Evolutionary conservation across 495 filamentous ascomycete species (phyloP).

Genomic region (Penicillium coffeae): DNA sequence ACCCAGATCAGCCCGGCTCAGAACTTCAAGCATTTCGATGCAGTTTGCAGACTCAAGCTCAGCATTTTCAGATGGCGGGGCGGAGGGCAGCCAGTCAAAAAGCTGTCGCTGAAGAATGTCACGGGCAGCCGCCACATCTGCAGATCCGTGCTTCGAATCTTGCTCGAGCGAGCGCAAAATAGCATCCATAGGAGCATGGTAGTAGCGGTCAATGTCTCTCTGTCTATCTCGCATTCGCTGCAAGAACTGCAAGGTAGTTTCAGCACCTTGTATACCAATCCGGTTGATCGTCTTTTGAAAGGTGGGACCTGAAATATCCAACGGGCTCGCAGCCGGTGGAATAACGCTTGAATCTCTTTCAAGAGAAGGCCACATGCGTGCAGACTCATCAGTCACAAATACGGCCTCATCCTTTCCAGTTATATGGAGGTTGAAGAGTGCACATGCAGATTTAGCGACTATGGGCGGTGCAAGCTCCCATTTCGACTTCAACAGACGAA

Average conservation of each 20-base stretch:
- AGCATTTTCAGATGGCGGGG: too few relatives aligned
- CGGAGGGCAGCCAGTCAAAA: not conserved
- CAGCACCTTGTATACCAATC: not conserved
- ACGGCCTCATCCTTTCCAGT: constrained; percentile 7
- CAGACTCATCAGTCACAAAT: constrained; percentile 1
- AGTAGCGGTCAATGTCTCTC: not conserved
- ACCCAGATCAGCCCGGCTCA: not conserved
- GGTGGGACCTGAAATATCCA: not conserved
- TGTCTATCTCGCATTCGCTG: constrained; percentile 1
- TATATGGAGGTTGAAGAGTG: constrained; percentile 5
- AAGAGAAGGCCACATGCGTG: constrained; percentile 6
- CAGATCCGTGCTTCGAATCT: too few relatives aligned
- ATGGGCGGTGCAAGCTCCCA: constrained; percentile 3
- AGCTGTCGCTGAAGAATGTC: not conserved
- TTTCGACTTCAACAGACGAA: not conserved
- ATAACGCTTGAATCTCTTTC: too few relatives aligned
- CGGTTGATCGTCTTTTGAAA: constrained; percentile 9
- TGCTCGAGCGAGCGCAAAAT: not conserved
- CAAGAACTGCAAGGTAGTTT: constrained; percentile 2
- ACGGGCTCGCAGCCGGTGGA: not conserved
- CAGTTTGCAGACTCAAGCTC: too few relatives aligned
- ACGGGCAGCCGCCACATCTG: not conserved
- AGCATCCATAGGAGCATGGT: constrained; percentile 3
- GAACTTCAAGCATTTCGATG: not conserved
- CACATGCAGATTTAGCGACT: constrained; percentile 5